Evolutionary conservation across 768 basidiomycete species (phyloP), one percentile per base, ranked within the genome.

Genomic region (Auricularia sp.): DNA sequence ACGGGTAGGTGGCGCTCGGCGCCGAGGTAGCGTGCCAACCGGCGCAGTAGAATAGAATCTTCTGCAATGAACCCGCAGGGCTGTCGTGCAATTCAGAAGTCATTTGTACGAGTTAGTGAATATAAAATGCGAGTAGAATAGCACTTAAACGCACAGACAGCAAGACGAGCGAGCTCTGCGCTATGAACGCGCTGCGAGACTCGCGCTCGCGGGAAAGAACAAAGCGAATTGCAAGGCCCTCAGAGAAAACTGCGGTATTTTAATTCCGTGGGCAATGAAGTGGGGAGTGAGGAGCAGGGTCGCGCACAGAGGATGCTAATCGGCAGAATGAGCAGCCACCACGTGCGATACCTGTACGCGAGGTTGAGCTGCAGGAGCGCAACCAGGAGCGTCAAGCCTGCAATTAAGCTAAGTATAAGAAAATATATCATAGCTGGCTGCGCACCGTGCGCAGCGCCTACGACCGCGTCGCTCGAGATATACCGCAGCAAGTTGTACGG

Each of bases 51-150:
- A 63, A 88, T 74, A 68, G 90, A 90, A 69, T 85, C 80, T 16
- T 84, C 80, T 3, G 85, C 85, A 66, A 87, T 85, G 74, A 90
- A 90, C 34, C 85, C 87, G 70, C 89, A 90, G 3, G 88, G 87
- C 84, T 86, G 61, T 14, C 53, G 33, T 8, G 23, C 42, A 59
- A 36, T 35, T 61, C 34, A 44, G 67, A 29, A 35, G 16, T 51
- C 42, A 14, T 42, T 7, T 42, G 8, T 7, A 7, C 39, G 39
- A 51, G 42, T 29, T 29, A 14, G 34, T 23, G 54, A 11, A 36
- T 60, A 59, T 8, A 18, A 21, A 67, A 35, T 44, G 3, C 61
- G 42, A 18, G 16, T 29, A 5, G 56, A 59, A 62, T 16, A 51
- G 35, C 11, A 10, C 11, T n/a, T 29, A 8, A 21, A 72, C 79